Evolutionary conservation across 164 flowering plant species (phyloP).

Genomic region (Echeveria elegans): DNA sequence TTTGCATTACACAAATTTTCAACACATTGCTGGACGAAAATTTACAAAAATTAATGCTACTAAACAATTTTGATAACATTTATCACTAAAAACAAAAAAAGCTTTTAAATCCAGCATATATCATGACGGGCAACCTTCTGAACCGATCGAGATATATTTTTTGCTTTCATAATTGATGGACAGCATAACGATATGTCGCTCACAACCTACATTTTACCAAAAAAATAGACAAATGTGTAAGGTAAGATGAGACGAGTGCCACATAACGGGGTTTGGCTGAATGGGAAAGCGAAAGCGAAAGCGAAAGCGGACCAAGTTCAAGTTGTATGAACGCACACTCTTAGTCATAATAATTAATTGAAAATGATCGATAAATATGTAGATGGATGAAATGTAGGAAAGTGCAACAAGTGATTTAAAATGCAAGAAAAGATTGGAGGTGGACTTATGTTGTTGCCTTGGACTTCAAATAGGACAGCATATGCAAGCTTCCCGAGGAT

Average conservation of each 20-base stretch:
- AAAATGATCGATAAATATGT: background rate
- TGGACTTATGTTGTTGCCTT: background rate
- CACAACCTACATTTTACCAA: constrained; percentile 5
- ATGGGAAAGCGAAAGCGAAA: background rate
- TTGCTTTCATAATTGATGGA: background rate
- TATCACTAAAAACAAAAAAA: no score
- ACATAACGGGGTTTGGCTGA: background rate
- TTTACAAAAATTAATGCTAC: no score
- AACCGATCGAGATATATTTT: no score
- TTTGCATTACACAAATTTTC: no score
- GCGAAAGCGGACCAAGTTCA: background rate
- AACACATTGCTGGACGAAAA: no score
- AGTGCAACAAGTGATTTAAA: background rate
- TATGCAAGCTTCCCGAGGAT: background rate
- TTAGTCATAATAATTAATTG: background rate
- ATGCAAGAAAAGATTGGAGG: background rate
- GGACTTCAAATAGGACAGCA: background rate
- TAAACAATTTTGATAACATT: no score
- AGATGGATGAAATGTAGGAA: no score
- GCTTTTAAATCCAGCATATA: no score
- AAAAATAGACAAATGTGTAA: background rate
- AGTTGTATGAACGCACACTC: background rate
- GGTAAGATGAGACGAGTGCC: background rate
- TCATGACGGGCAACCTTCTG: no score
- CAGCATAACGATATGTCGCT: background rate